Evolutionary conservation across 768 basidiomycete species (phyloP).

Genomic region (Mycena rosella): DNA sequence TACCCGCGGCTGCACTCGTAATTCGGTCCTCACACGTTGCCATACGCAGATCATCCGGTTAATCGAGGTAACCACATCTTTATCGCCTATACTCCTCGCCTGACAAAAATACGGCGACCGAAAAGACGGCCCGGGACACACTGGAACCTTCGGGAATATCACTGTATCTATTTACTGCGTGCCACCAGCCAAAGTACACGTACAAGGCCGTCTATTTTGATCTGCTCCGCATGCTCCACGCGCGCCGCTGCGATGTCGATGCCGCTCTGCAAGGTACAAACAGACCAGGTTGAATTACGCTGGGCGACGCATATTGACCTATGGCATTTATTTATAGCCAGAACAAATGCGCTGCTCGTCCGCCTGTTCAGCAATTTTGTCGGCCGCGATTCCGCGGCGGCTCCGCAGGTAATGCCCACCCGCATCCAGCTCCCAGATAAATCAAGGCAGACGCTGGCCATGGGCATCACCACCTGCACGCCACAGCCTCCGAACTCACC

Average conservation of each 20-base stretch:
- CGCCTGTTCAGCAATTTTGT: slow-evolving; percentile 32
- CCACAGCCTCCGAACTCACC: slow-evolving; percentile 13
- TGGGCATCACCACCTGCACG: slow-evolving; percentile 23
- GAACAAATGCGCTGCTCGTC: slow-evolving; percentile 27
- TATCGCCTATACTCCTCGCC: slow-evolving; percentile 4
- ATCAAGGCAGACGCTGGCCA: slow-evolving; percentile 4
- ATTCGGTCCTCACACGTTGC: slow-evolving; percentile 18
- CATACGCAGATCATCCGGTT: slow-evolving; percentile 32
- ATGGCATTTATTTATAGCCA: slow-evolving; percentile 10
- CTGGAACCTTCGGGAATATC: slow-evolving; percentile 33
- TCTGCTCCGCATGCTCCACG: slow-evolving; percentile 31
- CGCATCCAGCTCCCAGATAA: slow-evolving; percentile 13
- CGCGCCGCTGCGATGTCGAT: slow-evolving; percentile 25
- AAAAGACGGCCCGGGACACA: slow-evolving; percentile 30
- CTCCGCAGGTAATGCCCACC: background rate
- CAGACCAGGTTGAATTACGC: slow-evolving; percentile 7
- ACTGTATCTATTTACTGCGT: slow-evolving; percentile 30
- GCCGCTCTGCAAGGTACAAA: slow-evolving; percentile 25
- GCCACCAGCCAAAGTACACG: slow-evolving; percentile 10
- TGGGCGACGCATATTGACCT: background rate
- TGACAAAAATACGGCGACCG: background rate
- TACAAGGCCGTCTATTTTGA: slow-evolving; percentile 29
- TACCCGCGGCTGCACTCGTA: background rate
- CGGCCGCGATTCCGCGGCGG: background rate
- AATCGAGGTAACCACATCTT: slow-evolving; percentile 32